These are phyloP conservation scores for Gaeumannomyces sp. DNA, from an alignment of 2,329 filamentous ascomycete genomes.

Conservation along the genomic window DNA sequence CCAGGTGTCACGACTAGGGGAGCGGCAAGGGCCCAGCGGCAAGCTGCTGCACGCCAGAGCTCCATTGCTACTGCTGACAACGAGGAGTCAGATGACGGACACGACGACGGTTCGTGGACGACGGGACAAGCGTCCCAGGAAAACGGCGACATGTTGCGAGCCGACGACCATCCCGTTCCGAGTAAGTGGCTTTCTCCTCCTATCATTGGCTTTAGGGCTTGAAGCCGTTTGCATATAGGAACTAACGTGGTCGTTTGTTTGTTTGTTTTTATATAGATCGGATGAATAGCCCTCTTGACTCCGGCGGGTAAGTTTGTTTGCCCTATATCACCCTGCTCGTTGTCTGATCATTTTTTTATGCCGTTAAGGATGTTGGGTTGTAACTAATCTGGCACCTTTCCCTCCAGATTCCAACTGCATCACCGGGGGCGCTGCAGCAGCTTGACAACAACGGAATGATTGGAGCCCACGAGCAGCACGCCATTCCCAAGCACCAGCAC, in stretches of 20 bases:
- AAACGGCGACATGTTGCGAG: slow-evolving; percentile 13
- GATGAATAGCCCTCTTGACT: slow-evolving; percentile 10
- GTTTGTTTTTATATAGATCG: slow-evolving; percentile 2
- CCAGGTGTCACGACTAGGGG: background rate
- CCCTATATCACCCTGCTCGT: background rate
- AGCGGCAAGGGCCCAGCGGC: background rate
- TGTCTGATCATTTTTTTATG: no score
- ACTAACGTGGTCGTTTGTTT: background rate
- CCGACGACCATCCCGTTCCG: slow-evolving; percentile 5
- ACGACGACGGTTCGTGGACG: slow-evolving; percentile 5
- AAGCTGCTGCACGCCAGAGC: background rate
- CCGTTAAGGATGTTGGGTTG: background rate
- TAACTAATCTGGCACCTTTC: slow-evolving; percentile 2
- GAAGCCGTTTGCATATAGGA: background rate
- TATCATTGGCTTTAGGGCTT: background rate
- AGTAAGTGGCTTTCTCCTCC: slow-evolving; percentile 10
- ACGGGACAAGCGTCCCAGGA: slow-evolving; percentile 4
- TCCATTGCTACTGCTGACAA: background rate
- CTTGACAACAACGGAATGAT: slow-evolving; percentile 15
- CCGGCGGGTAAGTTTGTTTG: slow-evolving; percentile 13
- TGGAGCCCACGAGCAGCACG: background rate
- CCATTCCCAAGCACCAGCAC: background rate
- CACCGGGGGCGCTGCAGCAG: slow-evolving; percentile 15
- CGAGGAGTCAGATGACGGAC: slow-evolving; percentile 3
- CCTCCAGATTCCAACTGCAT: slow-evolving; percentile 11